Evolutionary conservation across 306 rosid species (phyloP).

Genomic region (Pyrus communis): DNA sequence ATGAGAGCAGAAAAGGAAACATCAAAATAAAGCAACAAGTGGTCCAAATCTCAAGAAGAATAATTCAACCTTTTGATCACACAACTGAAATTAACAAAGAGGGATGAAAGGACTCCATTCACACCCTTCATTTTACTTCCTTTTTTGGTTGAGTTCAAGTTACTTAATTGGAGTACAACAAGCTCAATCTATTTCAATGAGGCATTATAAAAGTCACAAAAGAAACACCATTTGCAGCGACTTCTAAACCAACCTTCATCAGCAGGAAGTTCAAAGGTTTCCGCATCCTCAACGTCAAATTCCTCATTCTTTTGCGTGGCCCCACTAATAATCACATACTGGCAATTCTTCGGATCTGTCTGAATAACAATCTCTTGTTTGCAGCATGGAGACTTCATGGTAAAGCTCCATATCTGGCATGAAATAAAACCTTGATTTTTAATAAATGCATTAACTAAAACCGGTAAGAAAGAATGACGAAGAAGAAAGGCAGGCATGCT

Average conservation of each 20-base stretch:
- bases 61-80: background rate
- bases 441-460: background rate
- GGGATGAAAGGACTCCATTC: background rate
- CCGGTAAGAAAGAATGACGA: background rate
- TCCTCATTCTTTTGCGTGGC: slow-evolving; percentile 69
- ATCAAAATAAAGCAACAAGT: background rate
- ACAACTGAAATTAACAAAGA: background rate
- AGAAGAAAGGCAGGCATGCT: background rate
- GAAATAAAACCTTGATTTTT: background rate
- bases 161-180: background rate
- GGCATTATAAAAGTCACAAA: background rate
- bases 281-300: slow-evolving; percentile 81
- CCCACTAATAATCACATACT: slow-evolving; percentile 72
- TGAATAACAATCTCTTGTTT: slow-evolving; percentile 79
- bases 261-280: slow-evolving; percentile 74
- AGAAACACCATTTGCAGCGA: background rate
- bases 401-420: slow-evolving; percentile 88
- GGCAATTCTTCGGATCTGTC: slow-evolving; percentile 86
- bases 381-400: slow-evolving; percentile 90
- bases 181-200: background rate
- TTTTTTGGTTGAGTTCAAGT: background rate
- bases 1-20: slow-evolving; percentile 1
- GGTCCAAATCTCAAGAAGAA: background rate
- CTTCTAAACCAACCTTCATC: slow-evolving; percentile 58
- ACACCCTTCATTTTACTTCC: background rate